Conservation (phyloP, 2,329 filamentous ascomycete genomes). For the Diaporthe amygdali region DNA sequence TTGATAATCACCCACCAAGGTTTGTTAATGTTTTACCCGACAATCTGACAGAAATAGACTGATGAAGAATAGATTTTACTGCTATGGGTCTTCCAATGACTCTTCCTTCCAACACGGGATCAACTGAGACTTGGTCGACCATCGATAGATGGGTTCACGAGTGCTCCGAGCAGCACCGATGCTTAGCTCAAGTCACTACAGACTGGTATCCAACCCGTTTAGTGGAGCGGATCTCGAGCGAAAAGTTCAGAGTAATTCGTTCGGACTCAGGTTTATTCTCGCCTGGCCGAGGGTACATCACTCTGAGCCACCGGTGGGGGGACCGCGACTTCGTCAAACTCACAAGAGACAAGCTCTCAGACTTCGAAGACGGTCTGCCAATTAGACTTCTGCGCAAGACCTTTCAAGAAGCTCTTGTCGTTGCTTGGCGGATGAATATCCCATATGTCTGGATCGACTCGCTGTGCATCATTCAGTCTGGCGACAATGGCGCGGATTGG, state of each 20-base stretch:
- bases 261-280: not conserved
- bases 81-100: not conserved
- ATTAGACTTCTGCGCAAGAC: not conserved
- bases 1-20: not conserved
- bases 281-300: not conserved
- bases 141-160: not conserved
- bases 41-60: not conserved
- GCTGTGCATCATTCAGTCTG: not conserved
- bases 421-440: not conserved
- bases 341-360: not conserved
- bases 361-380: not conserved
- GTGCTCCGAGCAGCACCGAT: not conserved
- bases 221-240: not conserved
- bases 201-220: not conserved
- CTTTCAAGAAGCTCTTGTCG: not conserved
- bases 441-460: not conserved
- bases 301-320: not conserved
- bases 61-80: not conserved
- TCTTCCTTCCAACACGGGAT: not conserved
- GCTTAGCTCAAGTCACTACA: not conserved
- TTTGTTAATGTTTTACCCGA: not conserved
- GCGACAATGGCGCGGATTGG: not conserved
- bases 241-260: not conserved
- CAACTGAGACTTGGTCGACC: not conserved
- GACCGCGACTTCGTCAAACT: not conserved